Base-by-base conservation (phyloP, 2,329 filamentous ascomycete genomes). In the Paradendryphiella salina region DNA sequence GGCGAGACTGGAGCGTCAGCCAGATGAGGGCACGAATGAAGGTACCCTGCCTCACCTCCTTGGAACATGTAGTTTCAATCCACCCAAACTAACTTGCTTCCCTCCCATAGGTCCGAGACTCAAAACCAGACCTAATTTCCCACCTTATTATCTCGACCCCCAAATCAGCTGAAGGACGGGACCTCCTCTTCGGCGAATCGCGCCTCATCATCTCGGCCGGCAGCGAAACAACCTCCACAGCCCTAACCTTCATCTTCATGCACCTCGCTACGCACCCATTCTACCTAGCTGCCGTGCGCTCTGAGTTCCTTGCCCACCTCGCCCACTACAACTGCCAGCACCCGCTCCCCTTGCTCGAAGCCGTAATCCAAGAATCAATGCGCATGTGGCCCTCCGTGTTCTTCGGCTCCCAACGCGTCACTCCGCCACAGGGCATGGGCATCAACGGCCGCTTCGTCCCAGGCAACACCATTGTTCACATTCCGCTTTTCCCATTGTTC, bases 201-300 rank as follows among this genome's bases (percentile, higher is more conserved):
- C 64, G 67, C 18, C 56, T 69, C n/a, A 66, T 69, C 31, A 63
- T 70, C 32, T 60, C 57, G n/a, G 66, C 67, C 1, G 65, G 67
- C 11, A 65, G 63, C 14, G 79, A 78, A 26, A 82, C 80, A 0
- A 82, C 79, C 3, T 77, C 74, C 39, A 77, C 80, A 40, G 74
- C 80, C 9, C 72, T 84, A 54, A 76, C 75, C 14, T 81, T 83
- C 56, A 76, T 78, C 35, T 74, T 84, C 65, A 59, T 66, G 44
- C 60, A 66, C 2, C 64, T 70, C 5, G 60, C 64, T 35, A 53
- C 52, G 3, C 52, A 66, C 42, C 58, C 57, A 1, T 17, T 52
- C 3, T 60, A 63, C 36, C 50, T 60, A 33, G 38, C 36, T n/a
- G 54, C 46, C 3, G 31, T 69, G 8, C 61, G 65, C 28, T 26